phyloP scores from a whole-genome alignment of 129 eudicot species.

The Pseudognaphalium luteoalbum region DNA sequence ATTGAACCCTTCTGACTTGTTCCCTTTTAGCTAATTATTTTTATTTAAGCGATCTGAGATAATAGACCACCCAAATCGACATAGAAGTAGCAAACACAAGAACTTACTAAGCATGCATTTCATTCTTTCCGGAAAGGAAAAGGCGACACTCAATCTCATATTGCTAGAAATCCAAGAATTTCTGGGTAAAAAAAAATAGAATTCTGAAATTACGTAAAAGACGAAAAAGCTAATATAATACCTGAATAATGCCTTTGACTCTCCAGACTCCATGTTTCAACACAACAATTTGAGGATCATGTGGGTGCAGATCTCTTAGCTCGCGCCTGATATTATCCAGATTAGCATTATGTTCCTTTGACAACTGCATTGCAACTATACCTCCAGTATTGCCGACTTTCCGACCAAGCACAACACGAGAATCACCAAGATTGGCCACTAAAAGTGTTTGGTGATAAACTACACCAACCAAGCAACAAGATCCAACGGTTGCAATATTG shows the following conservation, averaged over 20 bases:
- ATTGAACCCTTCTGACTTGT: background rate
- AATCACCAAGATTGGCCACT: constrained; percentile 70
- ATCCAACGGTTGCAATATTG: constrained; percentile 52
- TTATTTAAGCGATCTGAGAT: background rate
- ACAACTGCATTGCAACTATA: constrained; percentile 55
- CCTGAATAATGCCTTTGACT: constrained; percentile 57
- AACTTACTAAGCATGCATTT: too few relatives aligned
- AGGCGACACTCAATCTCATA: too few relatives aligned
- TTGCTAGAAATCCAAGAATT: too few relatives aligned
- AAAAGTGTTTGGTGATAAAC: constrained; percentile 55
- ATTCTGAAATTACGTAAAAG: too few relatives aligned
- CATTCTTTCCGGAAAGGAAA: too few relatives aligned
- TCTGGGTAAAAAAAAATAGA: too few relatives aligned
- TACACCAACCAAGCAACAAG: constrained; percentile 72
- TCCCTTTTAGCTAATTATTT: background rate
- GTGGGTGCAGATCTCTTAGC: constrained; percentile 54
- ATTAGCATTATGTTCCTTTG: constrained; percentile 68
- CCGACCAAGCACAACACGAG: constrained; percentile 64
- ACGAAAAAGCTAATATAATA: background rate
- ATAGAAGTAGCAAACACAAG: background rate
- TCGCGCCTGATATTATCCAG: constrained; percentile 51
- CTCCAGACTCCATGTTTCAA: constrained; percentile 54
- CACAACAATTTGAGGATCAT: constrained; percentile 68
- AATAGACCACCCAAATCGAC: background rate
- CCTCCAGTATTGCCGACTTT: constrained; percentile 40